phyloP scores from a whole-genome alignment of 2,329 filamentous ascomycete species.

The Gnomoniopsis sp. region DNA sequence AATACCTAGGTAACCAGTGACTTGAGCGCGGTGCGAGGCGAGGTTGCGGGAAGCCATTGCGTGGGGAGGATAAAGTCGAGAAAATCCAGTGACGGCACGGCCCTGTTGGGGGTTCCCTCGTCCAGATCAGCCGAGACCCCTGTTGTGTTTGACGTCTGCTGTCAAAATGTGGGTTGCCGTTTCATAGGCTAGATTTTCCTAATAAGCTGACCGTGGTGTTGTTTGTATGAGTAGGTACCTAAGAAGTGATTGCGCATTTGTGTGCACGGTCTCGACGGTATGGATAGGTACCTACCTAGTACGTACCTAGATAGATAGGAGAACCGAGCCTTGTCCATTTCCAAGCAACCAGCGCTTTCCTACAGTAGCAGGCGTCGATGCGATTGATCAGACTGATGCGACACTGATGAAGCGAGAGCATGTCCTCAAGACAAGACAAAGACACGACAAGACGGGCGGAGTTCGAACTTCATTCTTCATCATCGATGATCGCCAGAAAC shows the following conservation, averaged over 20 bases:
- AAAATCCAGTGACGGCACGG: background rate
- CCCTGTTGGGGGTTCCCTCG: background rate
- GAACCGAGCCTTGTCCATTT: no score
- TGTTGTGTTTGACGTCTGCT: background rate
- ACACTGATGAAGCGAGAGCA: background rate
- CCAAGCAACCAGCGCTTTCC: no score
- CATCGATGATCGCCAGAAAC: background rate
- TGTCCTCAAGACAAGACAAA: background rate
- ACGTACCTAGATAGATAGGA: no score
- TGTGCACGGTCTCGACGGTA: no score
- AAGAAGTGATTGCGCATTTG: no score
- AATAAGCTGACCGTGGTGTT: background rate
- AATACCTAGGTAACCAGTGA: background rate
- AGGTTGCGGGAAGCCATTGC: background rate
- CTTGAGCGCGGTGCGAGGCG: background rate
- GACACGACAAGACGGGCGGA: background rate
- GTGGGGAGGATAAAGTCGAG: background rate
- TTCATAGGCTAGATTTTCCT: background rate
- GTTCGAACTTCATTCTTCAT: background rate
- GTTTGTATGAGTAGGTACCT: no score
- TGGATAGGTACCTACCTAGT: no score
- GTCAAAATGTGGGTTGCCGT: slow-evolving; percentile 2
- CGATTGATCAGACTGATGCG: background rate
- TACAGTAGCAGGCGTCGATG: no score
- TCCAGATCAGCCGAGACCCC: background rate